These are phyloP conservation scores for Firmiana major DNA, from an alignment of 345 rosid species.

Conservation along the genomic window DNA sequence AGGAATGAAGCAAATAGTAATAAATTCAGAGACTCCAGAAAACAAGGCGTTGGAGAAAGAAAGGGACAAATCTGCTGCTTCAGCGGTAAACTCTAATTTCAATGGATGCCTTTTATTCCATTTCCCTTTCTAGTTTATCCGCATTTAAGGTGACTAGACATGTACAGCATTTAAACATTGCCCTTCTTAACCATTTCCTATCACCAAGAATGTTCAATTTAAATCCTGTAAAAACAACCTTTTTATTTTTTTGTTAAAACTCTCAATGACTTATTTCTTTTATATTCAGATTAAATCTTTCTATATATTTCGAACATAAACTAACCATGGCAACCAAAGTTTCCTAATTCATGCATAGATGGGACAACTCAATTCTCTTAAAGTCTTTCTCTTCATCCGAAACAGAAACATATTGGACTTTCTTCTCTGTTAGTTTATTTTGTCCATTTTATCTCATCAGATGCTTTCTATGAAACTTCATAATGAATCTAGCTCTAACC, in stretches of 20 bases:
- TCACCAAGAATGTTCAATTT: not conserved
- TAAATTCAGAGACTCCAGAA: slow-evolving; percentile 73
- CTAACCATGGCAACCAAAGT: not conserved
- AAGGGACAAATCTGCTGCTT: slow-evolving; percentile 60
- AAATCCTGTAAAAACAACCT: too few species aligned
- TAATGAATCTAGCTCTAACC: not conserved
- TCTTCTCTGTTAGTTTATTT: not conserved
- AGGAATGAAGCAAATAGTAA: slow-evolving; percentile 87
- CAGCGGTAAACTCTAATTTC: slow-evolving; percentile 35
- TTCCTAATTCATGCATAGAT: not conserved
- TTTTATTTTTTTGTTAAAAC: not conserved
- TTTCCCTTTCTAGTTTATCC: not conserved
- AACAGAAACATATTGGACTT: not conserved
- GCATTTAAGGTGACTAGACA: too few species aligned
- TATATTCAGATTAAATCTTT: not conserved
- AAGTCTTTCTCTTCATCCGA: not conserved
- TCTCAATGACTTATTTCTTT: not conserved
- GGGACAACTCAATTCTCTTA: not conserved
- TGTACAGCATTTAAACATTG: not conserved
- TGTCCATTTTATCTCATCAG: not conserved
- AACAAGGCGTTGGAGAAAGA: slow-evolving; percentile 63
- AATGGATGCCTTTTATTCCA: not conserved
- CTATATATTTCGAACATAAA: not conserved
- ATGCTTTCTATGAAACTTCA: not conserved
- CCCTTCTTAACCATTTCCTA: not conserved